Conservation (phyloP, 1,284 basidiomycete species). For the Ustilago loliicola region DNA sequence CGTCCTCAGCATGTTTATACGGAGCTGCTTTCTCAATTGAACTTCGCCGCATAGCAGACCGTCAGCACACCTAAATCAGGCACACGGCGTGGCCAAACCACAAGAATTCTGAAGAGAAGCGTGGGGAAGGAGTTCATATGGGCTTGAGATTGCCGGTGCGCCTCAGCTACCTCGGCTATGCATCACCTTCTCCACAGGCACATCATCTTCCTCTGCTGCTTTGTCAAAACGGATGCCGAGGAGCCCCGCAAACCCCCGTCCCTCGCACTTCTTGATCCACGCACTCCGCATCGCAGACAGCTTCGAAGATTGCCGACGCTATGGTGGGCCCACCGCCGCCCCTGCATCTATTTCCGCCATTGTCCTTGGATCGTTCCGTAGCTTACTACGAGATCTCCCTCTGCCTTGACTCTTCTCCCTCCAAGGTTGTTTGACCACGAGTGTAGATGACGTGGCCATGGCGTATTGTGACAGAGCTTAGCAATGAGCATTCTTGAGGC, state of each 20-base stretch:
- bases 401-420: not conserved
- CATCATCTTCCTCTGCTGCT: not conserved
- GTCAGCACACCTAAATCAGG: not conserved
- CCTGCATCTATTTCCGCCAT: not conserved
- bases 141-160: not conserved
- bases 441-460: too few species aligned
- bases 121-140: not conserved
- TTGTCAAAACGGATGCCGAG: not conserved
- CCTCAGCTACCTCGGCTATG: slow-evolving; percentile 8
- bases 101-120: not conserved
- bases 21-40: not conserved
- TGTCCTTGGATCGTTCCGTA: not conserved
- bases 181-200: not conserved
- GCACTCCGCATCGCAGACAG: not conserved
- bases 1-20: not conserved
- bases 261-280: not conserved
- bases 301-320: not conserved
- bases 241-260: not conserved
- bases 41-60: not conserved
- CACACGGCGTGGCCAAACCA: not conserved
- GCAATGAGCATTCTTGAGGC: too few species aligned
- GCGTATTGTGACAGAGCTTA: not conserved
- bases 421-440: not conserved
- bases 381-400: not conserved
- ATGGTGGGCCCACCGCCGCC: not conserved